These are phyloP conservation scores for Angomonas ambiguus DNA, from an alignment of 208 protist species.

Conservation along the genomic window DNA sequence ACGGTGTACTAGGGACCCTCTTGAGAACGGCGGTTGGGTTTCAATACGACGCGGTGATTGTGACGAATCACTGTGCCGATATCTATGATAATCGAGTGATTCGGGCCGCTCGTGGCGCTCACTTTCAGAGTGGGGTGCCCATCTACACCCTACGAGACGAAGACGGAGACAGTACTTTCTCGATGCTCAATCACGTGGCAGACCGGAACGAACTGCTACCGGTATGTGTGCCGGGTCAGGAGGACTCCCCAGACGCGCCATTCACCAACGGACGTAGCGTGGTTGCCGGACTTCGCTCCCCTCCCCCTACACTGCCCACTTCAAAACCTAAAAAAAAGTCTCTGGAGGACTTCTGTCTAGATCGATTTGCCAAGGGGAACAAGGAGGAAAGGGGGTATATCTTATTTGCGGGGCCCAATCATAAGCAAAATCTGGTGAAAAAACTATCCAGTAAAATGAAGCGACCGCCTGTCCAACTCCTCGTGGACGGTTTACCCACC, in stretches of 20 bases:
- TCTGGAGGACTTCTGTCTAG: conserved; percentile 53
- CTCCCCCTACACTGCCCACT: background rate
- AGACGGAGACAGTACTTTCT: conserved; percentile 86
- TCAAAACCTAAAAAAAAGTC: background rate
- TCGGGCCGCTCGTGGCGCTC: conserved; percentile 74
- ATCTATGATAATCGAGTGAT: conserved; percentile 87
- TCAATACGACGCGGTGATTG: conserved; percentile 85
- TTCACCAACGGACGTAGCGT: background rate
- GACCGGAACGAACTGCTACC: conserved; percentile 75
- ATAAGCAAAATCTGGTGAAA: conserved; percentile 69
- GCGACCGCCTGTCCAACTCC: conserved; percentile 47
- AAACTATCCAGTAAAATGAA: conserved; percentile 38
- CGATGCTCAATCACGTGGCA: conserved; percentile 80
- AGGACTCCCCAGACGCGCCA: background rate
- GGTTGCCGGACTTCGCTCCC: background rate
- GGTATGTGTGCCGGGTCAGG: conserved; percentile 51
- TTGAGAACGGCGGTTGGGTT: conserved; percentile 76
- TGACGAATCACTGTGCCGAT: conserved; percentile 85
- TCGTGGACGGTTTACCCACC: conserved; percentile 47
- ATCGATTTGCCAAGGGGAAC: conserved; percentile 32
- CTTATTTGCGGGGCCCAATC: conserved; percentile 78
- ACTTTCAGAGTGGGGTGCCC: conserved; percentile 79
- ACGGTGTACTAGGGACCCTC: conserved; percentile 73
- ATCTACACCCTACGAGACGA: conserved; percentile 83
- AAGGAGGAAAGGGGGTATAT: conserved; percentile 56